Evolutionary conservation across 352 stramenopile genomes (phyloP), one percentile per base, ranked within the genome.

Genomic region (Globisporangium camurandrum): DNA sequence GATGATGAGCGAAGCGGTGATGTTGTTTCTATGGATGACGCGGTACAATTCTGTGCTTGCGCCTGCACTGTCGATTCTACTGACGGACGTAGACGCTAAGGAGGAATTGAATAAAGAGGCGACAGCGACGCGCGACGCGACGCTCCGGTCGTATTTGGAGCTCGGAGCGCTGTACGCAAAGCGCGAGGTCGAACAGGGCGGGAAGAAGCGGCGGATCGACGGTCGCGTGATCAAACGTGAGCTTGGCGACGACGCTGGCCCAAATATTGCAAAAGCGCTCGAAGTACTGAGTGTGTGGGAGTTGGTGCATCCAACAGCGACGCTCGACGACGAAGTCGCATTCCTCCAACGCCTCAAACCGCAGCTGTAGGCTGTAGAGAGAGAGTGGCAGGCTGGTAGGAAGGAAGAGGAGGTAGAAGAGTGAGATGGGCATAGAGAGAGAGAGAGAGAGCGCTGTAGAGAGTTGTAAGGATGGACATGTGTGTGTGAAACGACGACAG

Each of bases 11-110:
- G 67, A 78, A 50, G 60, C 63, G 2, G 14, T 88, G 5, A 68
- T 78, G 64, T 62, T 78, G 1, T 80, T 79, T 38, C 69, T 88
- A 55, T 88, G 77, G 77, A 81, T 82, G 59, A 70, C 57, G 40
- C 68, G 71, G 46, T 88, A 86, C 61, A 51, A 72, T 47, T 69
- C 66, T 16, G 77, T 86, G 39, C 39, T 86, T 8, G 56, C 57
- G 4, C 67, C 74, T 5, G 70, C 74, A 0, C 54, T 88, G 22
- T 69, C 71, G 5, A 79, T 79, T 28, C 57, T 88, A 19, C 49
- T 73, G 9, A 64, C 77, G 20, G 12, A 23, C 27, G 4, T 27
- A 66, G 24, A 26, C 49, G 26, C 58, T 16, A 16, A 10, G n/a
- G 33, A 10, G 11, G 33, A 38, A 16, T 16, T n/a, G n/a, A 16